Evolutionary conservation across 2,329 filamentous ascomycete genomes (phyloP).

Genomic region (Shiraia bambusicola): DNA sequence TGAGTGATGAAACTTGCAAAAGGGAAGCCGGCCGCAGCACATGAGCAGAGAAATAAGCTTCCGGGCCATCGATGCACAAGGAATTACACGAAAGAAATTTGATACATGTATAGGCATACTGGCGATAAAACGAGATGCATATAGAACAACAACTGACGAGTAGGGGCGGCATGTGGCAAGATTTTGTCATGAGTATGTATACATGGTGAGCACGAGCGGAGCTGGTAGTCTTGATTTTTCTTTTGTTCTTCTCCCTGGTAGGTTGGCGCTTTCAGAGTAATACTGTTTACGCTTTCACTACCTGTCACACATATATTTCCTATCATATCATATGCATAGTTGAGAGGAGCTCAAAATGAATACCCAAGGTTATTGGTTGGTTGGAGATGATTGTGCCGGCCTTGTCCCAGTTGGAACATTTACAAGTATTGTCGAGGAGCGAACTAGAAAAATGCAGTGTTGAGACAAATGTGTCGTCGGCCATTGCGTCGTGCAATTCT

Average conservation of each 20-base stretch:
- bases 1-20: slow-evolving; percentile 5
- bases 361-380: neutral
- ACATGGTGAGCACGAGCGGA: no score
- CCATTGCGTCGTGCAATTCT: no score
- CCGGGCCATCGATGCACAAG: neutral
- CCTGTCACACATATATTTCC: no score
- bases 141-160: neutral
- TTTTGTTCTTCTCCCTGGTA: no score
- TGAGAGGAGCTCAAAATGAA: neutral
- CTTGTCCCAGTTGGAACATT: no score
- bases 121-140: neutral
- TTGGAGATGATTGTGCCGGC: neutral
- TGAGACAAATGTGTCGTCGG: no score
- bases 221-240: no score
- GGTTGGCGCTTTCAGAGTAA: no score
- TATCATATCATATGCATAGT: no score
- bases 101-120: neutral
- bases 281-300: no score
- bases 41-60: neutral
- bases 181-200: no score
- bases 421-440: neutral
- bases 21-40: neutral
- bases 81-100: neutral
- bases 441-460: neutral
- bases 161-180: no score